Evolutionary conservation across 2,329 filamentous ascomycete genomes (phyloP), one percentile per base, ranked within the genome.

Genomic region (Monosporascus sp.): DNA sequence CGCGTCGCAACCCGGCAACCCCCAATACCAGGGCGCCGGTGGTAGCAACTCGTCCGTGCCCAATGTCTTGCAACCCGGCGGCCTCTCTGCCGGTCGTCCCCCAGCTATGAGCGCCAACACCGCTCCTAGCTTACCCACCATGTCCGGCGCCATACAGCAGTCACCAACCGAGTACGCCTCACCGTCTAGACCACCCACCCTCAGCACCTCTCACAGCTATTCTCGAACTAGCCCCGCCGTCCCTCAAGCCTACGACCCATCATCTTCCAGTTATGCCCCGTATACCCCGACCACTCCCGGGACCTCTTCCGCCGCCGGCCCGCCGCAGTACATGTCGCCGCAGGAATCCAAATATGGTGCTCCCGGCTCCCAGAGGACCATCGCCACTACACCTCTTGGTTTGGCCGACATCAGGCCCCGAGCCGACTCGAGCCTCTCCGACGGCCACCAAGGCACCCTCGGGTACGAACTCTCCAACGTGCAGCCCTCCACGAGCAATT

Each of bases 341-440:
- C 74, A 72, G 53, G 78, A 80, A 39, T 61, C 72, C 53, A 84
- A 82, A 62, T 85, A 84, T 68, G 74, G 70, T 58, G 73, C 77
- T 42, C 75, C 81, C 8, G 79, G 75, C 48, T 83, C 72, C 68
- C 86, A 74, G 79, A 82, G 82, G 57, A 80, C 77, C 55, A 72
- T 85, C 50, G 89, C 90, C 60, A 93, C 94, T 68, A 96, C 92
- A 8, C 93, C 93, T 3, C 80, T 97, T 34, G 94, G 91, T 17
- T 81, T 97, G 44, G 89, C 91, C 55, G 93, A 97, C 70, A 97
- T 97, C 68, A 82, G 93, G 54, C 90, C 91, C 11, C 84, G 90
- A 53, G 88, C 89, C 59, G 90, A 96, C 66, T 92, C 89, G 49
- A 85, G 82, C 67, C 80, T 94, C 65, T 85, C 85, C 18, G 90